Percentiles rank a stretch among this genome's conserved stretches.
Evolutionary conservation across 139 green algal genomes (phyloP).

Genomic region (Diplosphaera chodatii): DNA sequence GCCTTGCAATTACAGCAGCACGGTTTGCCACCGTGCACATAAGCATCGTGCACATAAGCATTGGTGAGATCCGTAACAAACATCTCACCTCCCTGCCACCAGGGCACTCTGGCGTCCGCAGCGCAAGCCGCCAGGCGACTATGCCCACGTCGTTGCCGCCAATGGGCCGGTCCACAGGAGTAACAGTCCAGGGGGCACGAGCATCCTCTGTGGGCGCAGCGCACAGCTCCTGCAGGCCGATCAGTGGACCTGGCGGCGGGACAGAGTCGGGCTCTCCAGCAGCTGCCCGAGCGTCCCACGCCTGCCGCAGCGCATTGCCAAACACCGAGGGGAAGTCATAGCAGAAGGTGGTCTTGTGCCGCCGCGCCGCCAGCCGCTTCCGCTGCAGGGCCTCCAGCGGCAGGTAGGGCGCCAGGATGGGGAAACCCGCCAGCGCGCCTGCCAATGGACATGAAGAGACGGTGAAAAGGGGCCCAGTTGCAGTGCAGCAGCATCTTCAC

Average conservation of each 20-base stretch:
- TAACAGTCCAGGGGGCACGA: background rate
- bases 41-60: background rate
- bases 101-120: conserved; percentile 86
- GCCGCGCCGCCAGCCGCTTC: conserved; percentile 67
- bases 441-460: too few species aligned
- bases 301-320: conserved; percentile 71
- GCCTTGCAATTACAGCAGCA: too few species aligned
- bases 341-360: conserved; percentile 84
- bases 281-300: conserved; percentile 59
- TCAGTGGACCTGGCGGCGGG: conserved; percentile 23
- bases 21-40: too few species aligned
- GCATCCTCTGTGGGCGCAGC: conserved; percentile 16
- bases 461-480: too few species aligned
- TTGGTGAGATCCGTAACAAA: background rate
- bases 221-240: conserved; percentile 70
- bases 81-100: conserved; percentile 37
- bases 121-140: conserved; percentile 81
- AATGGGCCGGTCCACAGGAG: conserved; percentile 18
- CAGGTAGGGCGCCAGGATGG: conserved; percentile 63
- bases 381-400: conserved; percentile 73
- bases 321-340: conserved; percentile 96
- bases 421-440: conserved; percentile 40
- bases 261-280: conserved; percentile 32
- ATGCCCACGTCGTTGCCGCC: conserved; percentile 85
- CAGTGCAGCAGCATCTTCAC: too few species aligned